These are phyloP conservation scores for Oryza nivara DNA, from an alignment of 176 grass and related monocot species.

Conservation along the genomic window DNA sequence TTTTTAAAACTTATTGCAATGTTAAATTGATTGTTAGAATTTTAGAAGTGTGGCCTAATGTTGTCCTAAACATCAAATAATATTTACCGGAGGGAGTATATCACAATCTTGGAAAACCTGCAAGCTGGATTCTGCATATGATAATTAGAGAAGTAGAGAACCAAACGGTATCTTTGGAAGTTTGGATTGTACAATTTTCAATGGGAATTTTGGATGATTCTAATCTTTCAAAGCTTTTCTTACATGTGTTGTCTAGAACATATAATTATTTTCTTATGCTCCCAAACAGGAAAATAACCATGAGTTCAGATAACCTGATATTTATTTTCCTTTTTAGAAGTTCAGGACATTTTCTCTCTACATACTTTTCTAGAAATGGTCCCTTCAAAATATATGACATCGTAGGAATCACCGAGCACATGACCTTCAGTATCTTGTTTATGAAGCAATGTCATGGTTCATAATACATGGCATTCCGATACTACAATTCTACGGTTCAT, in stretches of 20 bases:
- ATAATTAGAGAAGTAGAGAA: neutral
- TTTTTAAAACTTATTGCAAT: too few species aligned
- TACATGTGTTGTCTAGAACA: neutral
- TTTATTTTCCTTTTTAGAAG: neutral
- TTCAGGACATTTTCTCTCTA: neutral
- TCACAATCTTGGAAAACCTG: slow-evolving; percentile 16
- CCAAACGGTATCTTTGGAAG: neutral
- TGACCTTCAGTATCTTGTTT: neutral
- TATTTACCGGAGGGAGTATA: neutral
- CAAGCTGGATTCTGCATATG: neutral
- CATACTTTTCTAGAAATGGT: neutral
- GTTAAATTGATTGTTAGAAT: too few species aligned
- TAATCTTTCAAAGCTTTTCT: neutral
- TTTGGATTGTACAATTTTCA: neutral
- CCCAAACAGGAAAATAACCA: neutral
- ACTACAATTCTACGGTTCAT: neutral
- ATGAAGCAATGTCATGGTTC: neutral
- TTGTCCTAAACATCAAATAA: too few species aligned
- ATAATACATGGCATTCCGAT: neutral
- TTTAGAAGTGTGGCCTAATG: too few species aligned
- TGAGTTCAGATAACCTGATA: neutral
- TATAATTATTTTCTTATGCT: neutral
- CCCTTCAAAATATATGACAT: neutral
- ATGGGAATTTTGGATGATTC: neutral
- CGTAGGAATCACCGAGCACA: neutral